Base-by-base conservation (phyloP, 2,329 filamentous ascomycete genomes). In the Drechslera avenae region DNA sequence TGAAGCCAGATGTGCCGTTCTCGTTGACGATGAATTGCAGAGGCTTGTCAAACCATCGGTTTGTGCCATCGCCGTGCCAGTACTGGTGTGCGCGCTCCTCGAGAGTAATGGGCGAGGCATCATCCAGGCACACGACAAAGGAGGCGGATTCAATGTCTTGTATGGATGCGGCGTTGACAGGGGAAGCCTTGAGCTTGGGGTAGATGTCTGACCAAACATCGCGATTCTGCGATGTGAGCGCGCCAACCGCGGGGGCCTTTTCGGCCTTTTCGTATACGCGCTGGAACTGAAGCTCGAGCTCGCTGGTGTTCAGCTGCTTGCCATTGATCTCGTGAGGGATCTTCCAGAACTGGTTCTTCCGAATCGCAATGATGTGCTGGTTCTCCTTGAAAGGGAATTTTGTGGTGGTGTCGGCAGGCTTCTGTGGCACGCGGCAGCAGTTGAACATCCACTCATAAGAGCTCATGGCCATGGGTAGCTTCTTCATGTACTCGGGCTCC, bases 371-470 rank as follows among this genome's bases (percentile, higher is more conserved):
- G 62, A 99, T 90, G 78, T 97, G 88, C 78, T 93, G 88, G 80
- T 97, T 84, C 57, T 89, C 83, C 54, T 84, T 78, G 51, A 84
- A 76, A 9, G 86, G 77, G 76, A 88, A 96, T 78, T 97, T 97
- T 72, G 89, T 80, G 8, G 90, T 88, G 69, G 90, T 85, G 72
- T 99, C 94, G 28, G 86, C 83, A 10, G 90, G 89, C 67, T 87
- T 88, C 46, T 89, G 88, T 23, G 93, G 88, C 33, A 97, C 86
- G 63, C 94, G 88, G 75, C 85, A 89, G 76, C 85, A 86, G 77
- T 99, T 97, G 84, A 99, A 99, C 94, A 99, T 99, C 84, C 87
- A 97, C 79, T 96, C 82, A 81, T 97, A 97, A 72, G 90, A 94
- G 81, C 91, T 91, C 94, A 99, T 99, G 76, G 92, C 94, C 71